Evolutionary conservation across 495 filamentous ascomycete species (phyloP).

Genomic region (Emericellopsis terricola): DNA sequence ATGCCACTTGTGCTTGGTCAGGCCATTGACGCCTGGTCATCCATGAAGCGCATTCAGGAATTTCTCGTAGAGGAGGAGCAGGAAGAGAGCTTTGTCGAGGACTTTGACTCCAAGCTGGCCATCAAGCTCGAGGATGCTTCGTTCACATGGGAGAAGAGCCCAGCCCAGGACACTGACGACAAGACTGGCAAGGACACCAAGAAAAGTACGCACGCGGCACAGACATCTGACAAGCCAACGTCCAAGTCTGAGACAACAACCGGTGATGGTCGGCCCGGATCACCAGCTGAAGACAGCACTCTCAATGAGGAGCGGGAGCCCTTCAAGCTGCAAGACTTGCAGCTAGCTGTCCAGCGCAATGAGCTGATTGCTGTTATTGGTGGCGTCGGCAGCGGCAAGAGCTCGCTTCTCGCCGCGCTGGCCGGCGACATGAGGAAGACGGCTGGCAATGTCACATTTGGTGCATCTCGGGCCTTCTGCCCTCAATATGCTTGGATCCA

Average conservation of each 20-base stretch:
- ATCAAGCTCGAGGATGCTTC: conserved; percentile 52
- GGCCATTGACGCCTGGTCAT: conserved; percentile 75
- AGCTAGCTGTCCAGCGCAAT: conserved; percentile 55
- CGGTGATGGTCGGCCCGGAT: too few species aligned
- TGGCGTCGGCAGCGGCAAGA: conserved; percentile 81
- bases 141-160: conserved; percentile 87
- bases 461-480: conserved; percentile 71
- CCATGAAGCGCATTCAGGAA: conserved; percentile 66
- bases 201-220: conserved; percentile 12
- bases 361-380: conserved; percentile 88
- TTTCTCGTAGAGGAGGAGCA: conserved; percentile 76
- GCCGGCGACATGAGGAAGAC: conserved; percentile 90
- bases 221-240: conserved; percentile 8
- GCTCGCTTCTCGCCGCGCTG: conserved; percentile 71
- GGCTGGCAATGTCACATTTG: conserved; percentile 49
- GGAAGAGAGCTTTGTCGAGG: conserved; percentile 48
- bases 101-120: conserved; percentile 44
- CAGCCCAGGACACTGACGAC: conserved; percentile 32
- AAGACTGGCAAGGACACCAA: conserved; percentile 24
- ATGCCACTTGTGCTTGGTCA: conserved; percentile 79
- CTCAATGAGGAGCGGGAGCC: conserved; percentile 43
- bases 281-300: conserved; percentile 35
- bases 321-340: conserved; percentile 62
- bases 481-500: conserved; percentile 98
- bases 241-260: conserved; percentile 10